Conservation (phyloP, 176 grass and related monocot species). For the Alopecurus myosuroides region DNA sequence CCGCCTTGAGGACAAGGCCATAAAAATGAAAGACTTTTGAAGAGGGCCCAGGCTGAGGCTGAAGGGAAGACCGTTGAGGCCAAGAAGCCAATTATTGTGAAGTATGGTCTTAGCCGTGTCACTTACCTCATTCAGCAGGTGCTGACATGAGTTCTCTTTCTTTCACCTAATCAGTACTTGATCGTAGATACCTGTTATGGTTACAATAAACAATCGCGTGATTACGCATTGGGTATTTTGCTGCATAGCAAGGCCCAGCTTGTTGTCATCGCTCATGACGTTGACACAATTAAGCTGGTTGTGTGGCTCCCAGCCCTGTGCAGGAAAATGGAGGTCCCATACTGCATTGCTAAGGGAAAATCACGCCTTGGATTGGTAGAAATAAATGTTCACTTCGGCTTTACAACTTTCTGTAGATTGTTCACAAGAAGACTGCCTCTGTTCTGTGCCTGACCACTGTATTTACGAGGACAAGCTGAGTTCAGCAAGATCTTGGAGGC, state of each 20-base stretch:
- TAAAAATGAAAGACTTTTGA: constrained; percentile 71
- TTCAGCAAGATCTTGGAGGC: constrained; percentile 83
- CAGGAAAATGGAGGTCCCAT: constrained; percentile 78
- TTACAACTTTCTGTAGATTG: constrained; percentile 28
- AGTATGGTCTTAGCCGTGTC: constrained; percentile 78
- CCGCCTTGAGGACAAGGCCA: constrained; percentile 56
- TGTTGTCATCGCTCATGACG: constrained; percentile 67
- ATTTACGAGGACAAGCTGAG: constrained; percentile 76
- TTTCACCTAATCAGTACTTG: background rate
- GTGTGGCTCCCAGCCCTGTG: constrained; percentile 78
- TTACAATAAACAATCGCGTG: background rate
- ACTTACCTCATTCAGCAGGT: constrained; percentile 82
- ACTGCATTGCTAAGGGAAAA: constrained; percentile 73
- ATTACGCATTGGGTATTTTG: background rate
- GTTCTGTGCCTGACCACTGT: constrained; percentile 70
- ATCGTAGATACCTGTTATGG: no score
- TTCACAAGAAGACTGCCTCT: constrained; percentile 71
- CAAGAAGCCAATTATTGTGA: constrained; percentile 75
- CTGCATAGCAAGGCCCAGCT: constrained; percentile 64
- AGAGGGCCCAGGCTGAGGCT: constrained; percentile 59
- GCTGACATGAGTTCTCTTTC: background rate
- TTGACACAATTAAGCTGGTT: constrained; percentile 69
- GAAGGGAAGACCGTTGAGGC: constrained; percentile 60
- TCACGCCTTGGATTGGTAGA: constrained; percentile 61
- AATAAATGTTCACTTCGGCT: background rate